Conservation (phyloP, 2,329 filamentous ascomycete species). For the Tolypocladium tropicale region DNA sequence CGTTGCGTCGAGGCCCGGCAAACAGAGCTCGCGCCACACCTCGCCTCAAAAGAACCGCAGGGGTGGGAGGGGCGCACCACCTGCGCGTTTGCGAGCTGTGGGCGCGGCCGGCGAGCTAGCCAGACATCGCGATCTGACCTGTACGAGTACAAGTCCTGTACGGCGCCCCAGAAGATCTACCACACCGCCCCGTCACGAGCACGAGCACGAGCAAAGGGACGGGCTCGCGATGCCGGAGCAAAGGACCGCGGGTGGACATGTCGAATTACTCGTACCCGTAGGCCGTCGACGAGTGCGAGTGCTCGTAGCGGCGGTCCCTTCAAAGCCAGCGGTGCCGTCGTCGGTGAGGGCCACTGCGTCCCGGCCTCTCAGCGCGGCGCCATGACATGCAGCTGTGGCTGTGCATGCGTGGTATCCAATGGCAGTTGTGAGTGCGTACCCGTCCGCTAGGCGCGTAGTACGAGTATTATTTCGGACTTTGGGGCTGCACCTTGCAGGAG, state of each 20-base stretch:
- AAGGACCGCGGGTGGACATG: background rate
- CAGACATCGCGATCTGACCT: background rate
- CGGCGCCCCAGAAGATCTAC: too few species aligned
- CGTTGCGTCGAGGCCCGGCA: background rate
- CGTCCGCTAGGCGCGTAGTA: background rate
- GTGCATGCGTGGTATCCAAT: background rate
- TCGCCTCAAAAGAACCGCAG: conserved; percentile 1
- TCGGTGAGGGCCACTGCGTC: background rate
- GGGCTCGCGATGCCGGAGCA: background rate
- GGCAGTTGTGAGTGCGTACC: too few species aligned
- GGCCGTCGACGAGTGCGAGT: too few species aligned
- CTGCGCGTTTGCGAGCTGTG: background rate
- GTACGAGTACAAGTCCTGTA: background rate
- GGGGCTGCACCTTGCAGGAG: background rate
- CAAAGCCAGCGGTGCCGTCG: background rate
- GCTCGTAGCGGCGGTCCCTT: too few species aligned
- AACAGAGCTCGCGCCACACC: background rate
- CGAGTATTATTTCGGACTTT: background rate
- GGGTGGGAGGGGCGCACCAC: background rate
- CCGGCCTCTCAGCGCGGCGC: background rate
- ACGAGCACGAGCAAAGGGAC: too few species aligned
- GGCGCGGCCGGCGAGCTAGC: background rate
- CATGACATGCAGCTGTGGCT: background rate
- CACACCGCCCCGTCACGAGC: too few species aligned
- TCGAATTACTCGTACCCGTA: too few species aligned